phyloP scores from a whole-genome alignment of 495 filamentous ascomycete genomes.

The Penicillium daleae region DNA sequence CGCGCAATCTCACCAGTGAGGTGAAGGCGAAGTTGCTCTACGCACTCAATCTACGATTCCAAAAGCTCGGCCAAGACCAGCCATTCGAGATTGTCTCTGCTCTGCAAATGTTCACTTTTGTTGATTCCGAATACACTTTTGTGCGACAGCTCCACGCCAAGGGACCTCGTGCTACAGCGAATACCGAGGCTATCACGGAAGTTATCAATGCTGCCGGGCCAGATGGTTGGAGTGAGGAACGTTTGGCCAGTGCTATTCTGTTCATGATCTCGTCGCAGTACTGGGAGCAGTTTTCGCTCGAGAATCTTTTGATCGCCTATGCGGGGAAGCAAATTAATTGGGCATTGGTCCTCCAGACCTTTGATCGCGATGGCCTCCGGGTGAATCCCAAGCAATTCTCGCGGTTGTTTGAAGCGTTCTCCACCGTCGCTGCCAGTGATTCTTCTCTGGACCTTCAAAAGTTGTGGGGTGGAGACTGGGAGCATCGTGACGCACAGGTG shows the following conservation, averaged over 20 bases:
- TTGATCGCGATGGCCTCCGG: slow-evolving; percentile 78
- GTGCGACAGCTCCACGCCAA: slow-evolving; percentile 75
- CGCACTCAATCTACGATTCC: slow-evolving; percentile 70
- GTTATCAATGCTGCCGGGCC: slow-evolving; percentile 67
- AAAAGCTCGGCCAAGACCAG: slow-evolving; percentile 59
- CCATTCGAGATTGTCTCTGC: slow-evolving; percentile 75
- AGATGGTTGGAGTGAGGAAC: slow-evolving; percentile 74
- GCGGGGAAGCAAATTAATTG: slow-evolving; percentile 70
- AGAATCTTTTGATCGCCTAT: slow-evolving; percentile 70
- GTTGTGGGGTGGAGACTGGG: slow-evolving; percentile 92
- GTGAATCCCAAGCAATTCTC: slow-evolving; percentile 80
- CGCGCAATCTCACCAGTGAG: slow-evolving; percentile 77
- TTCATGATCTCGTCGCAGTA: slow-evolving; percentile 77
- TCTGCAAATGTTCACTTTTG: slow-evolving; percentile 71
- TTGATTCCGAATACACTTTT: slow-evolving; percentile 67
- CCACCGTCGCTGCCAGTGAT: slow-evolving; percentile 67
- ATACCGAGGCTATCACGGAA: slow-evolving; percentile 57
- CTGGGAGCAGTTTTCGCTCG: slow-evolving; percentile 68
- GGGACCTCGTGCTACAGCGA: slow-evolving; percentile 65
- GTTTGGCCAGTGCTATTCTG: slow-evolving; percentile 79
- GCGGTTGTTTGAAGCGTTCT: slow-evolving; percentile 73
- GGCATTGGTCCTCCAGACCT: slow-evolving; percentile 76
- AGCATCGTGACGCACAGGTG: slow-evolving; percentile 80
- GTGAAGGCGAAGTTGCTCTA: slow-evolving; percentile 68
- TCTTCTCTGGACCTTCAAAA: slow-evolving; percentile 72